Base-by-base conservation (phyloP, 768 basidiomycete genomes). In the Mycena metata region DNA sequence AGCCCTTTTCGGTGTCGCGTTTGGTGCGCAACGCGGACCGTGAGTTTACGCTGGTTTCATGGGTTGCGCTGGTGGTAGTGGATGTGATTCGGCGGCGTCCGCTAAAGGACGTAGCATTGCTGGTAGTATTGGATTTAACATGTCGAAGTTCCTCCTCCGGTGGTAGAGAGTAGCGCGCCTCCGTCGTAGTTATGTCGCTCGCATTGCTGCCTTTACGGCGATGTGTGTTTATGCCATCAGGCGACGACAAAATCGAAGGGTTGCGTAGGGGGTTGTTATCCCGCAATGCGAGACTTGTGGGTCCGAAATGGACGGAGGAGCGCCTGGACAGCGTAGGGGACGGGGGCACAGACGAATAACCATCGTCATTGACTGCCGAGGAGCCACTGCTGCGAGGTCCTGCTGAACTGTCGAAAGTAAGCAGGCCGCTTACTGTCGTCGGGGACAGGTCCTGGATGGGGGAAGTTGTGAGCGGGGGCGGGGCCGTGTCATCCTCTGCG, bases 261-360 rank as follows among this genome's bases (percentile, higher is more conserved):
- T 67, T n/a, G 88, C 91, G 33, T 79, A 82, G 36, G 0, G 91
- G 93, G 43, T 86, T 84, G 73, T 94, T 94, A 47, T 90, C 87
- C 42, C 94, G 88, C 52, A 95, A 76, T 5, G 84, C 83, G 5
- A 88, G 79, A 9, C 89, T 81, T 4, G 87, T 85, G 0, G 77
- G 78, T 3, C 75, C 79, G 23, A 91, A 93, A 39, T 89, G 86
- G 0, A 87, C 84, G 0, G 88, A 88, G 3, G 91, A 91, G 17
- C 82, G 84, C 3, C 83, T 86, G 0, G 94, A 93, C 12, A 93
- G 83, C 0, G 93, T 94, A 1, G 93, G 94, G 0, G 93, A 95
- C 0, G 93, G 92, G 0, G 93, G 93, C 6, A 78, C 64, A 10
- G 77, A 74, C 0, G 78, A 84, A 24, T 80, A 79, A 42, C 79